A percentile compares a stretch with the other conserved stretches of the same genome.
Conservation (phyloP, 305 asterid genomes). For the Petunia hybrid region DNA sequence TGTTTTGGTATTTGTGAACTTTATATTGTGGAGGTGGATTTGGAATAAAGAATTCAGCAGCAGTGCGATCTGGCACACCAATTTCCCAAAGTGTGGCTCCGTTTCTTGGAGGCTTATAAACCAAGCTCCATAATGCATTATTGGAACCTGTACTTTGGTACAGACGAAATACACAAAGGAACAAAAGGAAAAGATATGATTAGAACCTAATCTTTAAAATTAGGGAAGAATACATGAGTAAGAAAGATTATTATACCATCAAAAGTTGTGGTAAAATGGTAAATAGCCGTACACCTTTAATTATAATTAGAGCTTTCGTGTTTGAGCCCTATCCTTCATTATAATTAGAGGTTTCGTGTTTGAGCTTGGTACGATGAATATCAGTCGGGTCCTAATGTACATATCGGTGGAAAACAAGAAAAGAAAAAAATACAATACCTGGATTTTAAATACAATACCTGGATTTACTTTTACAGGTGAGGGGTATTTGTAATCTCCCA, state of each 20-base stretch:
- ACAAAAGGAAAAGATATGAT: background rate
- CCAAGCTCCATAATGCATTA: background rate
- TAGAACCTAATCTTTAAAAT: background rate
- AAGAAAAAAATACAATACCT: no score
- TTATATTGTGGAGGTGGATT: conserved; percentile 4
- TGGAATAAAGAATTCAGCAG: conserved; percentile 1
- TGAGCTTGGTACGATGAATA: background rate
- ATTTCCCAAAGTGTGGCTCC: conserved; percentile 24
- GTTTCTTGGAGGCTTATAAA: conserved; percentile 14
- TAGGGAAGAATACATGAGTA: no score
- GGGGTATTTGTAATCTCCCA: conserved; percentile 33
- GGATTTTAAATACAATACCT: conserved; percentile 34
- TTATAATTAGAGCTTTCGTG: no score
- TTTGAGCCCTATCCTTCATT: no score
- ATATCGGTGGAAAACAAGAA: conserved; percentile 13
- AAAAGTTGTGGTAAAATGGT: background rate
- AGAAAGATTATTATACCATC: background rate
- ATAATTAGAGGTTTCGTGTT: background rate
- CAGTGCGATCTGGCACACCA: conserved; percentile 13
- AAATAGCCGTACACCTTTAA: no score
- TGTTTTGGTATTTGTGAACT: conserved; percentile 30
- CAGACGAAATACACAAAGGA: background rate
- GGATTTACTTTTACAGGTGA: conserved; percentile 40
- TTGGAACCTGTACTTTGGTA: background rate
- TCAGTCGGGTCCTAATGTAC: conserved; percentile 31